Evolutionary conservation across 2,329 filamentous ascomycete genomes (phyloP).

Genomic region (Iodosphaeria phyllophila): DNA sequence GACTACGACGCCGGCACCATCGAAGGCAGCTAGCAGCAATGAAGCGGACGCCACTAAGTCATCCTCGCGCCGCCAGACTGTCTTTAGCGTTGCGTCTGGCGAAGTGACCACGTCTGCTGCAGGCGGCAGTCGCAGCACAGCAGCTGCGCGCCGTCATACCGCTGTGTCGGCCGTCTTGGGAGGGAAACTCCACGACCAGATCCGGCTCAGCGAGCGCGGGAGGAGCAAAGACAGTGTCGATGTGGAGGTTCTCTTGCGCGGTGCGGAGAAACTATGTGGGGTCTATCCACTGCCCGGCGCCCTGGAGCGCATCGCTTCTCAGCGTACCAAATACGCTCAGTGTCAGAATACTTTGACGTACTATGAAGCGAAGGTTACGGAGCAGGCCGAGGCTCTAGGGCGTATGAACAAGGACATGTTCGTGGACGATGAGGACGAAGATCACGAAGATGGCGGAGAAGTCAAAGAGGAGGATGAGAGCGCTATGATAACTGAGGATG

Average conservation of each 20-base stretch:
- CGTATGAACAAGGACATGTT: conserved; percentile 49
- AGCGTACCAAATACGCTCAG: conserved; percentile 54
- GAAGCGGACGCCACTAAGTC: too few species aligned
- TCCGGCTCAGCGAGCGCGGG: conserved; percentile 37
- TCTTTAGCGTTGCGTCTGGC: conserved; percentile 45
- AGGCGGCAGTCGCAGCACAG: conserved; percentile 22
- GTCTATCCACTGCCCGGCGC: conserved; percentile 77
- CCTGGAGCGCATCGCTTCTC: conserved; percentile 51
- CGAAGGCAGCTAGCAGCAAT: too few species aligned
- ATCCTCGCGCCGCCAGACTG: conserved; percentile 36
- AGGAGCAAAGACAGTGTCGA: conserved; percentile 54
- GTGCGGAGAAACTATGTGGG: conserved; percentile 75
- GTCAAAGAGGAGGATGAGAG: conserved; percentile 19
- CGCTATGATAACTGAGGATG: conserved; percentile 43
- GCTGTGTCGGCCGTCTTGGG: conserved; percentile 83
- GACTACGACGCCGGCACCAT: conserved; percentile 26
- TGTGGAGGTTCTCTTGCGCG: conserved; percentile 65
- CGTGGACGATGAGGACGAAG: conserved; percentile 34
- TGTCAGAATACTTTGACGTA: conserved; percentile 57
- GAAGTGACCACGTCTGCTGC: conserved; percentile 37
- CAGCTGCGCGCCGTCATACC: conserved; percentile 49
- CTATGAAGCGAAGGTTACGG: conserved; percentile 63
- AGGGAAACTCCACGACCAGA: conserved; percentile 67
- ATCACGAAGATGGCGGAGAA: conserved; percentile 20
- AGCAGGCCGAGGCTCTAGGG: conserved; percentile 57